A percentile compares a stretch with the other conserved stretches of the same genome.
Conservation (phyloP, 106 monocot species). For the Dendrobium officinale region DNA sequence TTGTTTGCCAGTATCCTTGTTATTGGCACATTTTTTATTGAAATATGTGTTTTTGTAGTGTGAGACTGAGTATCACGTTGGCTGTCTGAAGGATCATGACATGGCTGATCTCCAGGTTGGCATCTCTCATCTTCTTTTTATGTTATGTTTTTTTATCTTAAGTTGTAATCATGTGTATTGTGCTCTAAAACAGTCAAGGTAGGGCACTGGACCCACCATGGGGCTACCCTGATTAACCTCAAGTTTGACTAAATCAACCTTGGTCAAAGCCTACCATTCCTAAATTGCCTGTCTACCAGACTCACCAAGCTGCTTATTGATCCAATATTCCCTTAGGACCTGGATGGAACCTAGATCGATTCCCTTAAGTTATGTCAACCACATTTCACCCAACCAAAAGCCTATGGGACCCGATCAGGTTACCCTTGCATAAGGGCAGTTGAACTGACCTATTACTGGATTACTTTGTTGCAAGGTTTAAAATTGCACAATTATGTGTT, state of each 20-base stretch:
- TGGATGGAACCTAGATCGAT: not conserved
- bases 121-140: not conserved
- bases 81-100: constrained; percentile 74
- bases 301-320: not conserved
- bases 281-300: not conserved
- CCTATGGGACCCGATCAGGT: not conserved
- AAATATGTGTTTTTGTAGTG: constrained; percentile 37
- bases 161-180: not conserved
- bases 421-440: not conserved
- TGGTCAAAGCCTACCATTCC: not conserved
- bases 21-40: not conserved
- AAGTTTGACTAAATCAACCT: not conserved
- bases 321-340: not conserved
- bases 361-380: not conserved
- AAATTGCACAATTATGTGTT: too few species aligned
- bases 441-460: not conserved
- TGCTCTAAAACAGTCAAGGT: not conserved
- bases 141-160: not conserved
- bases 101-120: constrained; percentile 81
- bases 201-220: not conserved
- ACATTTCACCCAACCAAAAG: not conserved
- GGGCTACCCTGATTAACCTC: not conserved
- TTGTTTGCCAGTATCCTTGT: not conserved
- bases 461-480: not conserved
- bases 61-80: constrained; percentile 95